Evolutionary conservation across 2,329 filamentous ascomycete genomes (phyloP).

Genomic region (Scedosporium apiospermum): DNA sequence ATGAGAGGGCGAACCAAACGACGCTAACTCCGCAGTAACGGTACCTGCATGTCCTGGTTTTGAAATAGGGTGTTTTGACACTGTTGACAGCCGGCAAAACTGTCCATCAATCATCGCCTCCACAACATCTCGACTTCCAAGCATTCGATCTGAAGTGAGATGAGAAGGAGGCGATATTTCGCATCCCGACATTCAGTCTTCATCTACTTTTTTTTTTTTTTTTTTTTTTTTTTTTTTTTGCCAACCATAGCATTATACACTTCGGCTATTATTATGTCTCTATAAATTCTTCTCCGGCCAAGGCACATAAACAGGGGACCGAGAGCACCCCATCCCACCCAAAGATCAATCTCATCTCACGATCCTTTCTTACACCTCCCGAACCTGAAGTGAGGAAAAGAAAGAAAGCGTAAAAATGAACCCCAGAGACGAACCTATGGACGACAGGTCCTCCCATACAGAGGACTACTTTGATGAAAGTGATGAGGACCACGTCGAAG

Average conservation of each 20-base stretch:
- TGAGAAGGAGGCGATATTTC: too few species aligned
- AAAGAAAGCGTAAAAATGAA: not conserved
- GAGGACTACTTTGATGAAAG: slow-evolving; percentile 1
- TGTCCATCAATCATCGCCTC: not conserved
- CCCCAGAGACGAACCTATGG: not conserved
- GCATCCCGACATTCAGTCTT: too few species aligned
- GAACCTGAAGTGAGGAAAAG: not conserved
- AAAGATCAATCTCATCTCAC: too few species aligned
- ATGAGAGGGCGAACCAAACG: not conserved
- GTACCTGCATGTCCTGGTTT: not conserved
- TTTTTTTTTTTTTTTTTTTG: too few species aligned
- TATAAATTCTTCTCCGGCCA: too few species aligned
- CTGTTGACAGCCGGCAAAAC: not conserved
- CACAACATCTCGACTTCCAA: not conserved
- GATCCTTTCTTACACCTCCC: too few species aligned
- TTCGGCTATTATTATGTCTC: too few species aligned
- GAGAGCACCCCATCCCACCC: too few species aligned
- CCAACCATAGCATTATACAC: too few species aligned
- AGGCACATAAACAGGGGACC: too few species aligned
- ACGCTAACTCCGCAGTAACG: not conserved
- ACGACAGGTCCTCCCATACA: not conserved
- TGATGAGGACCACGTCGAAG: not conserved
- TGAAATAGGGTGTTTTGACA: not conserved
- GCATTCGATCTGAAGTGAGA: too few species aligned
- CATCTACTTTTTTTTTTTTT: too few species aligned